A percentile compares a stretch with the other conserved stretches of the same genome.
These are phyloP conservation scores for Blastocladiella emersonii DNA, from an alignment of 371 early-diverging fungal species.

Conservation along the genomic window DNA sequence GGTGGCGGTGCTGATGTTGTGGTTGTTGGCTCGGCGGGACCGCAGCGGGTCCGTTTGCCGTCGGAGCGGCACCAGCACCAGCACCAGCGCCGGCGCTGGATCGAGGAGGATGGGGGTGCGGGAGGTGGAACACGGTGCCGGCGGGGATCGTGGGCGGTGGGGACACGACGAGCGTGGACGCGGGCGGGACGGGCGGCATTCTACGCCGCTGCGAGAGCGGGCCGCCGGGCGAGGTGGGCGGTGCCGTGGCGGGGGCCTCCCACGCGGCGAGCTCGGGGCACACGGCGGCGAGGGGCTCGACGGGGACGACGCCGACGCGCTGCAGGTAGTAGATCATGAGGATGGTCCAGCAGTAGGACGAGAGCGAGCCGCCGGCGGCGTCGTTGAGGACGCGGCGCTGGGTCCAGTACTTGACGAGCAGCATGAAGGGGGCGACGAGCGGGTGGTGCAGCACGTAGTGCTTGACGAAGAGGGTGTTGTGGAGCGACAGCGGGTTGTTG, in stretches of 20 bases:
- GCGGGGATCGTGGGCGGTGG: not conserved
- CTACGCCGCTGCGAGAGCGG: not conserved
- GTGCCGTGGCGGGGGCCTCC: not conserved
- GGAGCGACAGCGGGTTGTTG: not conserved
- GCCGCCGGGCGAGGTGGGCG: not conserved
- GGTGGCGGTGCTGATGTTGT: too few relatives aligned
- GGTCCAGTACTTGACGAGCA: not conserved
- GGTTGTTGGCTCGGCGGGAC: too few relatives aligned
- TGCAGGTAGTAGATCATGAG: not conserved
- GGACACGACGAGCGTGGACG: not conserved
- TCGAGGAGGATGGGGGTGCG: too few relatives aligned
- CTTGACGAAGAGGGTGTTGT: not conserved
- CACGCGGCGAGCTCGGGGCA: not conserved
- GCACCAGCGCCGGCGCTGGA: too few relatives aligned
- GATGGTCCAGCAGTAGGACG: not conserved
- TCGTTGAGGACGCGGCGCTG: conserved; percentile 1
- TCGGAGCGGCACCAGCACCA: too few relatives aligned
- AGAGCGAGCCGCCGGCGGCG: not conserved
- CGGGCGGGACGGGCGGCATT: not conserved
- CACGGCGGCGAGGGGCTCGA: not conserved
- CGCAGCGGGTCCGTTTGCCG: too few relatives aligned
- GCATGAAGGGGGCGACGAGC: not conserved
- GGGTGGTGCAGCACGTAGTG: not conserved
- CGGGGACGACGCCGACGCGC: not conserved
- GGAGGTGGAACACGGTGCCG: too few relatives aligned